Conservation (phyloP, 202 grass and related monocot genomes). For the Carex arenaria region DNA sequence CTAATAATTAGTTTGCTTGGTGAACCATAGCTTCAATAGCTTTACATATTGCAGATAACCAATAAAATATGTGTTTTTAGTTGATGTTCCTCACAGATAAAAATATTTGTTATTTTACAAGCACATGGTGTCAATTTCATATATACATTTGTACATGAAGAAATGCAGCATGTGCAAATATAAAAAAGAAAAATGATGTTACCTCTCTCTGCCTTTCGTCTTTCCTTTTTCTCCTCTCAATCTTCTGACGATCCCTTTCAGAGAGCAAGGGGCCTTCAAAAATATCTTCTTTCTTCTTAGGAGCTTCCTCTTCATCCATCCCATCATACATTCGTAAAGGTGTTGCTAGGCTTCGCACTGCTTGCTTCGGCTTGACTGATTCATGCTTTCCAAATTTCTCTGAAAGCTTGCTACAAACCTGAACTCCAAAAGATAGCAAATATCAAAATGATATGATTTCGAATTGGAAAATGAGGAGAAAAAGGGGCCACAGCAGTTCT, state of each 20-base stretch:
- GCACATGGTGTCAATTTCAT: neutral
- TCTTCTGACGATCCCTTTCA: conserved; percentile 74
- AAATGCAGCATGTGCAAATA: neutral
- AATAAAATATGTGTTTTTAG: neutral
- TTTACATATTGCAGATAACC: neutral
- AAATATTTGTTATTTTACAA: neutral
- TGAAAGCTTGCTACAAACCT: conserved; percentile 83
- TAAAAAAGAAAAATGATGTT: neutral
- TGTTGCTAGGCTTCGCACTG: conserved; percentile 64
- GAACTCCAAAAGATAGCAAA: conserved; percentile 5
- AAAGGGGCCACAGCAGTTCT: neutral
- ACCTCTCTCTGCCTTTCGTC: conserved; percentile 96
- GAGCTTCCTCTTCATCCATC: conserved; percentile 60
- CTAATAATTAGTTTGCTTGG: neutral
- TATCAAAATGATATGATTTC: neutral
- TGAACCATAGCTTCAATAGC: neutral
- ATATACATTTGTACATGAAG: conserved; percentile 6
- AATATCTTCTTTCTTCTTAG: conserved; percentile 61
- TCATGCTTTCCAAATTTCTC: conserved; percentile 83
- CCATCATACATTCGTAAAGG: conserved; percentile 86
- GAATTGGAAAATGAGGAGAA: neutral
- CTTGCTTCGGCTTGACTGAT: conserved; percentile 70
- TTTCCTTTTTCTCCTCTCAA: conserved; percentile 87
- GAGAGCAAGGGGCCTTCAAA: conserved; percentile 76
- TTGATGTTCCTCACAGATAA: neutral